Percentiles rank a stretch among this genome's conserved stretches.
phyloP scores from a whole-genome alignment of 108 stramenopile genomes.

The Asterionellopsis glacialis region DNA sequence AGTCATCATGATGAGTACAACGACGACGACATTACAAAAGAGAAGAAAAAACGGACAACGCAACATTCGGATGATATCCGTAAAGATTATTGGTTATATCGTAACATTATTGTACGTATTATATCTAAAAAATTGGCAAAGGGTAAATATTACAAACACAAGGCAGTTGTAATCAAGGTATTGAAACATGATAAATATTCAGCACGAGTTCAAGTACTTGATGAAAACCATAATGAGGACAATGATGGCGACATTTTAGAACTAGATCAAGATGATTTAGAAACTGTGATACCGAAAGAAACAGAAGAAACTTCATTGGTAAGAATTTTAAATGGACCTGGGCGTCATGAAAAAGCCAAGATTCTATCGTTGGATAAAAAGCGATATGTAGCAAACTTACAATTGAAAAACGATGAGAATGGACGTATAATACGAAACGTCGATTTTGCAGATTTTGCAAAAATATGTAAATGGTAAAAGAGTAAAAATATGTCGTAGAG shows the following conservation, averaged over 20 bases:
- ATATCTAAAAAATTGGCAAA: slow-evolving; percentile 66
- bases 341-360: slow-evolving; percentile 57
- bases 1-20: too few species aligned
- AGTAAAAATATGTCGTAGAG: too few species aligned
- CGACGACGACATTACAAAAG: too few species aligned
- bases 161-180: slow-evolving; percentile 70
- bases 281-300: slow-evolving; percentile 80
- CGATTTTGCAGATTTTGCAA: background rate
- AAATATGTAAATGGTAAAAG: too few species aligned
- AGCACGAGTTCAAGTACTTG: slow-evolving; percentile 67
- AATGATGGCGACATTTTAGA: slow-evolving; percentile 53
- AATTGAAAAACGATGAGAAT: slow-evolving; percentile 31
- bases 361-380: slow-evolving; percentile 47
- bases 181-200: slow-evolving; percentile 55
- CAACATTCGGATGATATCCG: too few species aligned
- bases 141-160: slow-evolving; percentile 81
- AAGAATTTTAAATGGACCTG: slow-evolving; percentile 62
- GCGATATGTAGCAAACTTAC: slow-evolving; percentile 39
- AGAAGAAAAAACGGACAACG: too few species aligned
- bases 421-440: too few species aligned
- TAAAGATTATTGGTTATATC: slow-evolving; percentile 72
- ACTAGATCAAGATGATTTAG: slow-evolving; percentile 84
- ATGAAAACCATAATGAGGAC: slow-evolving; percentile 26
- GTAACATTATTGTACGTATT: slow-evolving; percentile 75
- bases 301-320: slow-evolving; percentile 41